Percentiles rank a stretch among this genome's conserved stretches.
phyloP scores from a whole-genome alignment of 1,284 basidiomycete genomes.

The Heterobasidion occidentale region DNA sequence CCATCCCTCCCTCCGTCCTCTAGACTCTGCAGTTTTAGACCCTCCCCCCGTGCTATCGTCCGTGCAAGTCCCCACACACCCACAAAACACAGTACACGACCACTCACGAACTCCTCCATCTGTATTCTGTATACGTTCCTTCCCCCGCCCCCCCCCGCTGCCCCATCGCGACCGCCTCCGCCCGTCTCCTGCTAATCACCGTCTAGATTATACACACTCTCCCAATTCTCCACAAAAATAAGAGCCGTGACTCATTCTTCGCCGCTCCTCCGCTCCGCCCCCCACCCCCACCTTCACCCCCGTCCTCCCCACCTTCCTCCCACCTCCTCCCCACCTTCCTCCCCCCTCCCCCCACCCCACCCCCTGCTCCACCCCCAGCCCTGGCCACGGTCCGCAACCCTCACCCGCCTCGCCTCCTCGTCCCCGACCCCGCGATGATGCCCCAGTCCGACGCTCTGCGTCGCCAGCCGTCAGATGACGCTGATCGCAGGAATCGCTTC shows the following conservation, averaged over 20 bases:
- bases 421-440: constrained; percentile 13
- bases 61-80: too few species aligned
- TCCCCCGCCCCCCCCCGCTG: not conserved
- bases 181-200: not conserved
- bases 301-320: not conserved
- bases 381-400: constrained; percentile 14
- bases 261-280: too few species aligned
- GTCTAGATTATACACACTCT: too few species aligned
- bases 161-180: not conserved
- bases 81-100: too few species aligned
- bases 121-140: not conserved
- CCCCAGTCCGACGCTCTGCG: constrained; percentile 21
- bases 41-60: too few species aligned
- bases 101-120: not conserved
- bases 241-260: too few species aligned
- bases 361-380: constrained; percentile 3
- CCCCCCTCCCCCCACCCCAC: constrained; percentile 6
- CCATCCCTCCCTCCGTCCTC: not conserved
- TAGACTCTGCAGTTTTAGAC: not conserved
- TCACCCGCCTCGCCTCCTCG: constrained; percentile 18
- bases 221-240: too few species aligned
- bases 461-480: constrained; percentile 24
- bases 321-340: not conserved
- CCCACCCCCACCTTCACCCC: not conserved
- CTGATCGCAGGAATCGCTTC: constrained; percentile 50